These are phyloP conservation scores for Lipomyces anomalus DNA, from an alignment of 805 yeast species.

Conservation along the genomic window DNA sequence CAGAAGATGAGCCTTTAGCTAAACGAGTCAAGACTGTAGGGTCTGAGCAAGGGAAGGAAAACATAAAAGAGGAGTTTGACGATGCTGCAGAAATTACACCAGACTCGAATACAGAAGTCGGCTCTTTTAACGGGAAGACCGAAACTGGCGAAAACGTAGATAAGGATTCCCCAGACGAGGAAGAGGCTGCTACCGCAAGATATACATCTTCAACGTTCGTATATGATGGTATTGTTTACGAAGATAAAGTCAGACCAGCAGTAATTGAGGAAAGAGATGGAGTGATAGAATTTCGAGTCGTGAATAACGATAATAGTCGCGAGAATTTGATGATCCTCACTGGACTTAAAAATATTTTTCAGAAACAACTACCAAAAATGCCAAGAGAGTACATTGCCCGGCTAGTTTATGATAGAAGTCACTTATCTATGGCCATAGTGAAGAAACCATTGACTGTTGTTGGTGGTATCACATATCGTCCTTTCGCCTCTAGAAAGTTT, in stretches of 20 bases:
- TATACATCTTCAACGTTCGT: constrained; percentile 45
- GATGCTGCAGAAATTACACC: constrained; percentile 30
- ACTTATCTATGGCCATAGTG: constrained; percentile 92
- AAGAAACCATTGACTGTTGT: constrained; percentile 91
- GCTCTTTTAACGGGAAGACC: constrained; percentile 1
- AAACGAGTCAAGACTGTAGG: constrained; percentile 30
- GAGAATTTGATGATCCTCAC: constrained; percentile 89
- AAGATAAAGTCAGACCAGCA: constrained; percentile 87
- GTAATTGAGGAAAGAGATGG: constrained; percentile 92
- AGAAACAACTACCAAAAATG: constrained; percentile 97
- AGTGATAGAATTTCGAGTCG: constrained; percentile 90
- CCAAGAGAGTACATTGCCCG: constrained; percentile 95
- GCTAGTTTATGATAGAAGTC: constrained; percentile 89
- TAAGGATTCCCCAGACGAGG: constrained; percentile 18
- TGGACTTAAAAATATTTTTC: constrained; percentile 92
- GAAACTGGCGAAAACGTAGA: constrained; percentile 17
- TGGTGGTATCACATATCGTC: constrained; percentile 95
- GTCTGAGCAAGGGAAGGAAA: constrained; percentile 27
- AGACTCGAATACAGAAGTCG: constrained; percentile 30
- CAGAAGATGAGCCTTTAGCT: constrained; percentile 31
- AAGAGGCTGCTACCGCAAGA: constrained; percentile 28
- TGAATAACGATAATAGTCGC: constrained; percentile 82
- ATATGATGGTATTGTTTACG: constrained; percentile 73
- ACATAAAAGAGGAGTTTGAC: constrained; percentile 23
- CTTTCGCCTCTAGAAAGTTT: constrained; percentile 82